Conservation (phyloP, 257 asterid species). For the Solanum appendiculatum region DNA sequence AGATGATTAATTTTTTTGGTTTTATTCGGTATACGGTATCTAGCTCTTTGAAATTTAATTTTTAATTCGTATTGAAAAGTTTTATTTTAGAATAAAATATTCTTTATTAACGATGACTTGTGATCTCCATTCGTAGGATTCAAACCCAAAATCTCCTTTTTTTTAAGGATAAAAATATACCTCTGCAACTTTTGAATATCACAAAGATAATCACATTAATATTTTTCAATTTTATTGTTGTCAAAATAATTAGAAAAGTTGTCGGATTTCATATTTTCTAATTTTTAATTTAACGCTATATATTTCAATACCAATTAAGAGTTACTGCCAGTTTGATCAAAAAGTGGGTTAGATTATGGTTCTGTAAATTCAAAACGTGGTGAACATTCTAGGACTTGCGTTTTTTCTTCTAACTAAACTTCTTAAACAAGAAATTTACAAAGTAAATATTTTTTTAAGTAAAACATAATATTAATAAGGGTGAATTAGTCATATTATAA, state of each 20-base stretch:
- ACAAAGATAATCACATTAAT: neutral
- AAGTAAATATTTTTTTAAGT: neutral
- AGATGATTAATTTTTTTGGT: neutral
- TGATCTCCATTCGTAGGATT: neutral
- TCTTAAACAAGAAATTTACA: neutral
- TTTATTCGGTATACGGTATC: neutral
- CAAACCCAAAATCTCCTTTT: neutral
- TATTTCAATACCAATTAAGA: neutral
- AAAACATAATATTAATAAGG: too few species aligned
- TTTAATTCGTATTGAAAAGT: too few species aligned
- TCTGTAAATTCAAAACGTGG: neutral
- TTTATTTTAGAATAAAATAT: neutral
- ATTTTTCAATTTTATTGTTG: neutral
- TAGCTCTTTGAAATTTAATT: too few species aligned
- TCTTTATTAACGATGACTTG: neutral
- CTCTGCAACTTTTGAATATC: too few species aligned
- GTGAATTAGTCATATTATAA: too few species aligned
- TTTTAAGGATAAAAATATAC: neutral
- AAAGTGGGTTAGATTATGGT: neutral
- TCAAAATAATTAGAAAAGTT: neutral
- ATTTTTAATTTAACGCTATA: too few species aligned
- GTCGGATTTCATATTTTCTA: neutral
- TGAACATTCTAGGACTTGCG: neutral
- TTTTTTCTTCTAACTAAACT: neutral
- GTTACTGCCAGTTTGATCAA: neutral